Conservation (phyloP, 768 basidiomycete species). For the Thelephora aurantiotincta region DNA sequence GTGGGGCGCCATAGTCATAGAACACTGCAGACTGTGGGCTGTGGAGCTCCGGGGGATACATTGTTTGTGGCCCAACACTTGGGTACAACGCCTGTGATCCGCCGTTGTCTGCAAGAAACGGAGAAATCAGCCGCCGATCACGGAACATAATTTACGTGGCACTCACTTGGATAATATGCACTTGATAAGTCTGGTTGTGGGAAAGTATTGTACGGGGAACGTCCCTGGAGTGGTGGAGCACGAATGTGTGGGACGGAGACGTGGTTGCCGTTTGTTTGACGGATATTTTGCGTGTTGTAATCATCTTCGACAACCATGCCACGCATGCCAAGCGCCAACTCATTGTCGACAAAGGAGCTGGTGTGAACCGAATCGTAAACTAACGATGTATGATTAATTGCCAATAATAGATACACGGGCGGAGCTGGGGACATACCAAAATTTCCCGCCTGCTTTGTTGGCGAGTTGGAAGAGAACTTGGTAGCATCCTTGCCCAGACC, state of each 20-base stretch:
- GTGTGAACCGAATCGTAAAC: conserved; percentile 24
- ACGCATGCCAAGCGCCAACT: conserved; percentile 41
- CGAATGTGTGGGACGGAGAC: conserved; percentile 23
- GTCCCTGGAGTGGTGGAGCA: conserved; percentile 28
- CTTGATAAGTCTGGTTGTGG: conserved; percentile 39
- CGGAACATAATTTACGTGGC: conserved; percentile 35
- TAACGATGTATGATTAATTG: neutral
- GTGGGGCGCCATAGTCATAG: conserved; percentile 39
- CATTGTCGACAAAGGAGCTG: conserved; percentile 31
- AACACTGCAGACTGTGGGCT: conserved; percentile 39
- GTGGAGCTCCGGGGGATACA: conserved; percentile 28
- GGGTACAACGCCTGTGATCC: conserved; percentile 34
- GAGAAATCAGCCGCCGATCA: conserved; percentile 26
- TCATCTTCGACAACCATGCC: conserved; percentile 51
- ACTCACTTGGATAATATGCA: conserved; percentile 40
- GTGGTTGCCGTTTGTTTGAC: conserved; percentile 1
- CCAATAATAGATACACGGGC: conserved; percentile 4
- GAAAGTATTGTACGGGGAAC: conserved; percentile 34
- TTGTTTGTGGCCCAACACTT: conserved; percentile 24
- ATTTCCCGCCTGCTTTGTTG: conserved; percentile 24
- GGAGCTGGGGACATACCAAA: conserved; percentile 16
- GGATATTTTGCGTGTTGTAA: conserved; percentile 12
- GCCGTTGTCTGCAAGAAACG: conserved; percentile 29
- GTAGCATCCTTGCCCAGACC: conserved; percentile 26
- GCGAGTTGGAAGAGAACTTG: conserved; percentile 28